Base-by-base conservation (phyloP, 768 basidiomycete species). In the Lactarius indigo region DNA sequence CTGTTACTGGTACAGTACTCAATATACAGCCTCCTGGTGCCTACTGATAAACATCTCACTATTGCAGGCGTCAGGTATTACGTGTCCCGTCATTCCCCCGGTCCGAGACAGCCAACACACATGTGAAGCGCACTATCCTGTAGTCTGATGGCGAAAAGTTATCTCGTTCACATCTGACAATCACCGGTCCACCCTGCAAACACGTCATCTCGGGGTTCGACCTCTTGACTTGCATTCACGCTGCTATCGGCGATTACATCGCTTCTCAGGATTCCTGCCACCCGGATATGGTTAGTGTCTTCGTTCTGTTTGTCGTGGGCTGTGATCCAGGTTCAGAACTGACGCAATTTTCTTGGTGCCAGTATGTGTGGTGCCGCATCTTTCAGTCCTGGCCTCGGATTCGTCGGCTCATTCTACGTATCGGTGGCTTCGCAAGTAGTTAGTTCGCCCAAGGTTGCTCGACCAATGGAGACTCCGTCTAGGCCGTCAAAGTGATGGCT, bases 181-280 rank as follows among this genome's bases (percentile, higher is more conserved):
- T 77, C 80, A 20, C 82, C 82, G 12, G 75, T 85, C 65, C 68
- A 73, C 58, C 79, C 84, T 33, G 76, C 77, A 2, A 79, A 79
- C 5, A 76, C 85, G 52, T 73, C 75, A 23, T 78, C 74, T 1
- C 59, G 75, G 3, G 79, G 80, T 20, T 55, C 30, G 17, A 55
- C 28, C 18, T 33, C 28, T 17, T 30, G 54, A 18, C 28, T 28
- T 55, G 28, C 26, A 55, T 50, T 50, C 6, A 23, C 10, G 47
- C 47, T 13, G 23, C 7, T 55, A 30, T 55, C 52, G 52, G 52
- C 26, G 30, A 47, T 70, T 80, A 81, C 57, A 87, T 90, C 57
- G 70, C 76, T 1, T 73, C 77, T 60, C 86, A 89, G 70, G 85
- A 87, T 71, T 82, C 85, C 63, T 84, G 83, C 68, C 84, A 84